Conservation (phyloP, 1,284 basidiomycete genomes). For the Marasmius sp. region DNA sequence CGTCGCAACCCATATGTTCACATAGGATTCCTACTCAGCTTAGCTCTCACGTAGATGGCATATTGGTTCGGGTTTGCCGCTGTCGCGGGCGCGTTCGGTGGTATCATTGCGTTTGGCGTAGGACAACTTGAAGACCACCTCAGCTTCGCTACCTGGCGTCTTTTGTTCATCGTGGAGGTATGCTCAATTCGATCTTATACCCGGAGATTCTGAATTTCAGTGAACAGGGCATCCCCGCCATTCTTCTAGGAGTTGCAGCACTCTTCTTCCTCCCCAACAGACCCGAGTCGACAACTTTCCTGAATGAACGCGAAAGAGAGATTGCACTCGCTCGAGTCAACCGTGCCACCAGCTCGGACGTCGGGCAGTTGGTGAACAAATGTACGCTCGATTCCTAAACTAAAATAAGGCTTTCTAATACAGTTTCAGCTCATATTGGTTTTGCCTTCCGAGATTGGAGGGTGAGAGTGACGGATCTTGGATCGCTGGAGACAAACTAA, state of each 20-base stretch:
- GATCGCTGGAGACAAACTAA: constrained; percentile 2
- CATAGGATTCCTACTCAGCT: neutral
- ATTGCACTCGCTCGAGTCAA: constrained; percentile 78
- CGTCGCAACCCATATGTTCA: constrained; percentile 7
- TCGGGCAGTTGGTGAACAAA: constrained; percentile 52
- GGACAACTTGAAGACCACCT: constrained; percentile 56
- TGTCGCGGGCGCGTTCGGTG: constrained; percentile 77
- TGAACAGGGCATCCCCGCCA: constrained; percentile 58
- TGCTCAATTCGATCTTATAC: constrained; percentile 12
- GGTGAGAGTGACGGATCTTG: constrained; percentile 34
- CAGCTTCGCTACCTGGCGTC: constrained; percentile 57
- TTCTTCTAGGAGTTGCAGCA: constrained; percentile 68
- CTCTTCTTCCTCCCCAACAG: constrained; percentile 72
- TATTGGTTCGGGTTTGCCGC: constrained; percentile 82
- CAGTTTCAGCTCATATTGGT: constrained; percentile 52
- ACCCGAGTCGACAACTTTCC: constrained; percentile 72
- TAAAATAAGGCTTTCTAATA: no score
- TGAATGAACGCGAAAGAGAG: constrained; percentile 72
- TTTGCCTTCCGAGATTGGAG: constrained; percentile 75
- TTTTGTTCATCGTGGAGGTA: constrained; percentile 79
- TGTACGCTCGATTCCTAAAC: no score
- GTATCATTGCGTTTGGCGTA: constrained; percentile 71
- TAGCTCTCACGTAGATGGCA: constrained; percentile 45
- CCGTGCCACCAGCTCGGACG: constrained; percentile 64
- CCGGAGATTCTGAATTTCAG: neutral